Base-by-base conservation (phyloP, 2,329 filamentous ascomycete genomes). In the Cercospora sp. region DNA sequence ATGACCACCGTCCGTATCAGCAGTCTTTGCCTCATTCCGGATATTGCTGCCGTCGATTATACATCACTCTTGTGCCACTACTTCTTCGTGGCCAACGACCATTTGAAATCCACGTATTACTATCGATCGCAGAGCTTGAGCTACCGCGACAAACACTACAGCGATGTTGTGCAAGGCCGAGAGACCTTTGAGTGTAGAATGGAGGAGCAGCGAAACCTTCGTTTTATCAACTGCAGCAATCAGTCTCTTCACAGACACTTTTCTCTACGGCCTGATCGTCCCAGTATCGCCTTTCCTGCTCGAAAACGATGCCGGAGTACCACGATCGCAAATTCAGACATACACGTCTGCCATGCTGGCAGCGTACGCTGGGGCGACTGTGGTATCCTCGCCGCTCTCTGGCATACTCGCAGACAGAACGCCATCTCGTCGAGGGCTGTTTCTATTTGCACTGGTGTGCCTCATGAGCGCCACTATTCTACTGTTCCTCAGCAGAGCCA, bases 211-310 rank as follows among this genome's bases (percentile, higher is more conserved):
- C 24, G 24, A 24, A 24, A 24, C 24, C 24, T 24, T 24, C 24
- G 24, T 24, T 24, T 24, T 24, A 24, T 24, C 43, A 13, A 55
- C 28, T 2, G 51, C 51, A 28, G 82, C 80, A 1, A 76, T 85
- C 30, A 84, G 83, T 57, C 80, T 85, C 2, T 87, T 86, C 71
- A 85, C 83, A 0, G 85, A 87, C 72, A 76, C 87, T 12, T 87
- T 87, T 72, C 80, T 87, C 1, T 88, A 87, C 72, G 84, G 83
- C 1, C 78, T 87, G 3, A 80, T 87, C 21, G 84, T 87, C 0
- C 85, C 86, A 0, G 82, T 87, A 10, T 76, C 87, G 1, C 85
- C 85, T 0, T 87, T 85, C 70, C 80, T 87, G 75, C 81, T 87
- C 2, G 74, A 80, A 57, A 80, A 84, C 60, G 80, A 85, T 13